These are phyloP conservation scores for Funneliformis mosseae DNA, from an alignment of 192 early-diverging fungal genomes.

Conservation along the genomic window DNA sequence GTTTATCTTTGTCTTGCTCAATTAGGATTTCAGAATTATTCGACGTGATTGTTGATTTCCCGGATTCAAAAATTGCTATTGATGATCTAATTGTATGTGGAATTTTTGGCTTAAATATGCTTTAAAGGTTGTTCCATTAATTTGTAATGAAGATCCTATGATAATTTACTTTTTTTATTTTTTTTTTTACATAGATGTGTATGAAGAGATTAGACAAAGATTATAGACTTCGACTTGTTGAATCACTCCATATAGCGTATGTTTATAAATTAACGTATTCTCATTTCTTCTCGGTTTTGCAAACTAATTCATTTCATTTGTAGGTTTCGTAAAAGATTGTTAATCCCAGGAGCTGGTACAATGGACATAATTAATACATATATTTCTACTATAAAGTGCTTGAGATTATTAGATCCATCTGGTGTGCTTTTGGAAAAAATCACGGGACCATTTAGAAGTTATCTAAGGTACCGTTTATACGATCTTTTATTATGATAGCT, in stretches of 20 bases:
- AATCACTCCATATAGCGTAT: constrained; percentile 28
- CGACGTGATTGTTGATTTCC: constrained; percentile 73
- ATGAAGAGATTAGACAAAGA: constrained; percentile 29
- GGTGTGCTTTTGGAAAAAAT: constrained; percentile 66
- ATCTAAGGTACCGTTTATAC: constrained; percentile 47
- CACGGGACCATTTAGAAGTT: constrained; percentile 58
- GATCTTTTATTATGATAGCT: neutral
- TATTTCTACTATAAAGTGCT: constrained; percentile 67
- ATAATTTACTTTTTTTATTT: too few relatives aligned
- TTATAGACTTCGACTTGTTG: constrained; percentile 26
- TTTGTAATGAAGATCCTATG: too few relatives aligned
- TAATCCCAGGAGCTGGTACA: constrained; percentile 76
- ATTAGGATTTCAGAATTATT: constrained; percentile 64
- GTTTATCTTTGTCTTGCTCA: neutral
- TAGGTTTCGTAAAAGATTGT: constrained; percentile 57
- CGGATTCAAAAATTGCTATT: constrained; percentile 62
- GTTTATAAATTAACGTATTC: neutral
- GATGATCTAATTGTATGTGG: constrained; percentile 60
- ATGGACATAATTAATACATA: constrained; percentile 70
- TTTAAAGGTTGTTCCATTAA: neutral
- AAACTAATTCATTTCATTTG: neutral
- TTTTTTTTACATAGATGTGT: constrained; percentile 25
- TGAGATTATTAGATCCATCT: constrained; percentile 70
- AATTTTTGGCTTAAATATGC: neutral
- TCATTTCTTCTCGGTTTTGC: neutral